Percentiles rank a stretch among this genome's conserved stretches.
phyloP scores from a whole-genome alignment of 306 rosid genomes.

The Trifolium dubium region DNA sequence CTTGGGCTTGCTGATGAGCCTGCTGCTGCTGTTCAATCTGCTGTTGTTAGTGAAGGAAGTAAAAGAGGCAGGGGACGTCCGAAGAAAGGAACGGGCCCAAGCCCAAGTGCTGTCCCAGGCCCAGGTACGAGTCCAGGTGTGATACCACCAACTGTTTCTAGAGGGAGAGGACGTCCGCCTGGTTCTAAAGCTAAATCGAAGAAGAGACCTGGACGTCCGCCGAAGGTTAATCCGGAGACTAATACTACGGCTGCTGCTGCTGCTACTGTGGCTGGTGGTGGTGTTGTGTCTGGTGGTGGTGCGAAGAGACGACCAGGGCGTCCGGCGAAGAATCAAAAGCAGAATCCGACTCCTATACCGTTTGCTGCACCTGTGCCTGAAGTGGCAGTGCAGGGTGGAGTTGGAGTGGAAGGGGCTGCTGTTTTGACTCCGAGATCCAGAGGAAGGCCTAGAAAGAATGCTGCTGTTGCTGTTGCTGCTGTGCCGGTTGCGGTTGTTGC shows the following conservation, averaged over 20 bases:
- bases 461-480: not conserved
- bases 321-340: slow-evolving; percentile 63
- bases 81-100: slow-evolving; percentile 8
- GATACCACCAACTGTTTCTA: slow-evolving; percentile 2
- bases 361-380: slow-evolving; percentile 40
- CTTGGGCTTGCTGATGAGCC: too few relatives aligned
- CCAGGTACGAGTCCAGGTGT: not conserved
- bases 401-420: not conserved
- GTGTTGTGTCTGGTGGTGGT: not conserved
- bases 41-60: not conserved
- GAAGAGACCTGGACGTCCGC: slow-evolving; percentile 62
- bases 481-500: not conserved
- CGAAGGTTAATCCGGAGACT: slow-evolving; percentile 48
- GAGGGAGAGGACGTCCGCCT: slow-evolving; percentile 70
- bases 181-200: slow-evolving; percentile 43
- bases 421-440: slow-evolving; percentile 45
- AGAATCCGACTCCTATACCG: slow-evolving; percentile 55
- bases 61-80: slow-evolving; percentile 72
- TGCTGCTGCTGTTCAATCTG: not conserved
- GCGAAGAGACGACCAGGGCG: slow-evolving; percentile 71
- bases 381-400: not conserved
- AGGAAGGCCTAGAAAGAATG: slow-evolving; percentile 68
- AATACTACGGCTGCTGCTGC: not conserved
- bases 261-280: not conserved
- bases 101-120: slow-evolving; percentile 3